Conservation (phyloP, 163 green algal species). For the Trebouxiophyceae sp. region DNA sequence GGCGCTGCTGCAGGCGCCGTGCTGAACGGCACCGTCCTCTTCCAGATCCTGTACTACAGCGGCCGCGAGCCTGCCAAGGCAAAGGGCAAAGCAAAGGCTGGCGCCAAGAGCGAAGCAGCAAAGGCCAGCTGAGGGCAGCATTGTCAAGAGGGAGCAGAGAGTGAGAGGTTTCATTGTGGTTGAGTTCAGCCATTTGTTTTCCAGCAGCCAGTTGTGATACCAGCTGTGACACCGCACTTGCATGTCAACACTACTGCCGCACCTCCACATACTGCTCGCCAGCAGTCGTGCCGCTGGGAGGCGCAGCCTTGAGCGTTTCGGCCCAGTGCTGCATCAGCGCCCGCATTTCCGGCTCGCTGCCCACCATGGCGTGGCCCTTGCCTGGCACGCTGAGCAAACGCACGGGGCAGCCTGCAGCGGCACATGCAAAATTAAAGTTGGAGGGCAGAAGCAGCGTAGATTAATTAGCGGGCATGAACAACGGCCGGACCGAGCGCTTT, state of each 20-base stretch:
- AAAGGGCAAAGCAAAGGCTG: neutral
- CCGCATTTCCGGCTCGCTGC: neutral
- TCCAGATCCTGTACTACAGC: slow-evolving; percentile 47
- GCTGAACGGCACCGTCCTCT: slow-evolving; percentile 46
- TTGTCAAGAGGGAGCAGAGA: too few relatives aligned
- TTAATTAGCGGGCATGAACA: neutral
- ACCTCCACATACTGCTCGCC: neutral
- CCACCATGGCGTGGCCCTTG: neutral
- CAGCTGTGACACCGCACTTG: neutral
- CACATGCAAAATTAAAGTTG: neutral
- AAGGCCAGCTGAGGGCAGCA: too few relatives aligned
- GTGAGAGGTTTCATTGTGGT: too few relatives aligned
- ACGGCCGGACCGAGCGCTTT: neutral
- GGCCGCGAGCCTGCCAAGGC: neutral
- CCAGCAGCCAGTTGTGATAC: neutral
- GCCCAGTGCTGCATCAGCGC: neutral
- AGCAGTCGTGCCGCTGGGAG: neutral
- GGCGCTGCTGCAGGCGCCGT: slow-evolving; percentile 25
- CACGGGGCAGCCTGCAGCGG: neutral
- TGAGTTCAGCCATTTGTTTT: too few relatives aligned
- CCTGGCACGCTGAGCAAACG: neutral
- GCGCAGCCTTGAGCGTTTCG: neutral
- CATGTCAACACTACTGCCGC: neutral
- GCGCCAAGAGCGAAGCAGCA: neutral
- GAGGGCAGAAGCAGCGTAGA: neutral